These are phyloP conservation scores for Ustilago trichophora DNA, from an alignment of 1,284 basidiomycete species.

Conservation along the genomic window DNA sequence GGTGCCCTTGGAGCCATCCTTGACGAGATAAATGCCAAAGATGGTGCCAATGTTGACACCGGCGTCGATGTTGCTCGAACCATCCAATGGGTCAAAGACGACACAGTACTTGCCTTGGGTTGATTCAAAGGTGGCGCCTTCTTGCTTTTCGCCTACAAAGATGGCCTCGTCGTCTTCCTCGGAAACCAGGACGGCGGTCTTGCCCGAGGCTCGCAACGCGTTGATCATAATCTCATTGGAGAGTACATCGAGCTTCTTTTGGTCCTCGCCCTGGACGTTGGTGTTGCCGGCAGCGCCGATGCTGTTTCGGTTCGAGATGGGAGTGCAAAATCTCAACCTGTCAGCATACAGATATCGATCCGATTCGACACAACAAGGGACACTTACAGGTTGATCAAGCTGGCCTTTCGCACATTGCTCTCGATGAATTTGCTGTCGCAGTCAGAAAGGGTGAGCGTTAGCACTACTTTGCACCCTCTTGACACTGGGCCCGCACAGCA, in stretches of 20 bases:
- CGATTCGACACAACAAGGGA: not conserved
- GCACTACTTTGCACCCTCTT: too few relatives aligned
- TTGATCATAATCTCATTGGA: conserved; percentile 99
- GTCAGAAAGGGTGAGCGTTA: too few relatives aligned
- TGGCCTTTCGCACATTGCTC: conserved; percentile 94
- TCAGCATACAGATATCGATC: too few relatives aligned
- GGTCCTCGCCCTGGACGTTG: conserved; percentile 97
- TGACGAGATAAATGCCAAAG: conserved; percentile 93
- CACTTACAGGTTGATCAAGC: conserved; percentile 93
- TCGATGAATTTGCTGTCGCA: conserved; percentile 89
- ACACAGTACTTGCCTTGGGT: conserved; percentile 76
- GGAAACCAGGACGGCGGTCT: conserved; percentile 94
- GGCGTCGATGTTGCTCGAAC: conserved; percentile 98
- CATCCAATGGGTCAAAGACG: conserved; percentile 98
- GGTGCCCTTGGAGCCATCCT: conserved; percentile 78
- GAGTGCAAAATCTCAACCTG: conserved; percentile 4
- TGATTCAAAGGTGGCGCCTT: conserved; percentile 63
- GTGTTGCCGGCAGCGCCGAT: conserved; percentile 94
- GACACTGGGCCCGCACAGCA: too few relatives aligned
- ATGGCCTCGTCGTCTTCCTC: conserved; percentile 94
- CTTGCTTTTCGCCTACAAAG: conserved; percentile 75
- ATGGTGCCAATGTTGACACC: conserved; percentile 99
- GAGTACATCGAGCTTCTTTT: conserved; percentile 98
- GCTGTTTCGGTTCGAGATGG: conserved; percentile 71
- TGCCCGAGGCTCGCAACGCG: conserved; percentile 84